A percentile compares a stretch with the other conserved stretches of the same genome.
Conservation (phyloP, 208 protist genomes). For the Leptomonas pyrrhocoris region DNA sequence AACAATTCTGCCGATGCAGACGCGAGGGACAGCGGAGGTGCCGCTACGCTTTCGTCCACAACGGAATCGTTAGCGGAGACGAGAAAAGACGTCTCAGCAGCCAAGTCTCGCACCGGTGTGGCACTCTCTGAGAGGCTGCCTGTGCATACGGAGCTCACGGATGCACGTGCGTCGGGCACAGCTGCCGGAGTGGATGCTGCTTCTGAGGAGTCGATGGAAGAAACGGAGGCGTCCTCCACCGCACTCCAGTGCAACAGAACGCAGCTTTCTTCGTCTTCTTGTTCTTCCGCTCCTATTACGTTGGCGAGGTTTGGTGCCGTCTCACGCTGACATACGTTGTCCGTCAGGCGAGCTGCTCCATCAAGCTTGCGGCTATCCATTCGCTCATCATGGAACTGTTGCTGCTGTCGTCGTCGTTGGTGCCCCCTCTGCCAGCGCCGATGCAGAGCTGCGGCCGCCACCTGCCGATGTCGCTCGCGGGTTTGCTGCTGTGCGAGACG, state of each 20-base stretch:
- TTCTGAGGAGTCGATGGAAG: not conserved
- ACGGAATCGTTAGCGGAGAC: not conserved
- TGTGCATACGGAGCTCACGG: no score
- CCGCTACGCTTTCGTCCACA: not conserved
- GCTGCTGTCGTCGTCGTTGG: not conserved
- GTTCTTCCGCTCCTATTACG: constrained; percentile 1
- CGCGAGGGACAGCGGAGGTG: not conserved
- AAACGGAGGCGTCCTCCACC: constrained; percentile 3
- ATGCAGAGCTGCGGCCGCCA: not conserved
- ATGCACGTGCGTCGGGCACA: no score
- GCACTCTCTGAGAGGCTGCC: no score
- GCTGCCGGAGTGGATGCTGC: not conserved
- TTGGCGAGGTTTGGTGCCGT: not conserved
- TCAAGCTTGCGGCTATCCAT: no score
- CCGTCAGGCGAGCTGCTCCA: not conserved
- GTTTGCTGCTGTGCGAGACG: not conserved
- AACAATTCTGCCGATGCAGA: not conserved
- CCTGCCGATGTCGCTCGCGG: not conserved
- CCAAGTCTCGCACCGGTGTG: not conserved
- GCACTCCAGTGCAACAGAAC: constrained; percentile 23
- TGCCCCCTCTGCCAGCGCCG: not conserved
- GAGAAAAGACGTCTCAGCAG: not conserved
- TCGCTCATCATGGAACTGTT: not conserved
- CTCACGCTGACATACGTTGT: not conserved
- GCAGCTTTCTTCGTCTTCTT: constrained; percentile 11